Evolutionary conservation across 2,329 filamentous ascomycete genomes (phyloP).

Genomic region (Orbilia ellipsospora): DNA sequence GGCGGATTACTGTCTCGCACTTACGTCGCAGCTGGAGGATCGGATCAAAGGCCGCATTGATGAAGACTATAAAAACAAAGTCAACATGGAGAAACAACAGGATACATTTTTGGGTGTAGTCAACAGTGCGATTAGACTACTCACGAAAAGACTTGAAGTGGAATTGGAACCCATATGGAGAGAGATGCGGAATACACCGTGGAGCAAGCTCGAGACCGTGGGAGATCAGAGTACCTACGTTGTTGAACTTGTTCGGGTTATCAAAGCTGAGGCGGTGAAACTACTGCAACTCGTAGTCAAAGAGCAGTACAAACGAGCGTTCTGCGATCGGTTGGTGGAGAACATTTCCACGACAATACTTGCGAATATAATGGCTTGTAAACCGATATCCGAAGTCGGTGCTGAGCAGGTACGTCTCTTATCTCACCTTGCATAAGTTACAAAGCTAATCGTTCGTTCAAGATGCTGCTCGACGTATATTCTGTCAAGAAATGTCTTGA

Average conservation of each 20-base stretch:
- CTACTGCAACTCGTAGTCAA: conserved; percentile 83
- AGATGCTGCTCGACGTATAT: conserved; percentile 97
- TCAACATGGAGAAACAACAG: conserved; percentile 91
- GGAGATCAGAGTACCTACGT: conserved; percentile 95
- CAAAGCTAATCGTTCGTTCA: background rate
- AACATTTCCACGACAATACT: conserved; percentile 82
- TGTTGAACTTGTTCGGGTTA: conserved; percentile 77
- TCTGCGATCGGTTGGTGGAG: conserved; percentile 96
- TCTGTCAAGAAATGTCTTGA: conserved; percentile 83
- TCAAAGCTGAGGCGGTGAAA: conserved; percentile 78
- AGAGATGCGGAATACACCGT: conserved; percentile 96
- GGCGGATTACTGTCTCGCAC: conserved; percentile 95
- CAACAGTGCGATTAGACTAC: conserved; percentile 81
- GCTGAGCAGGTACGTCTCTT: conserved; percentile 78
- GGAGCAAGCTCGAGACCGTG: conserved; percentile 92
- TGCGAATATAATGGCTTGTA: conserved; percentile 82
- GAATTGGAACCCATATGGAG: conserved; percentile 89
- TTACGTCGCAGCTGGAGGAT: conserved; percentile 91
- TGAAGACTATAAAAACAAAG: conserved; percentile 75
- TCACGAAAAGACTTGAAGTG: conserved; percentile 84
- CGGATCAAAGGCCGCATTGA: conserved; percentile 94
- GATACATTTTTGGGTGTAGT: conserved; percentile 96
- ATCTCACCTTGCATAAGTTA: background rate
- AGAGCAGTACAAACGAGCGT: conserved; percentile 91
- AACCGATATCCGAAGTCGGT: conserved; percentile 90